phyloP scores from a whole-genome alignment of 2,329 filamentous ascomycete genomes.

The Neospermospora avenae region DNA sequence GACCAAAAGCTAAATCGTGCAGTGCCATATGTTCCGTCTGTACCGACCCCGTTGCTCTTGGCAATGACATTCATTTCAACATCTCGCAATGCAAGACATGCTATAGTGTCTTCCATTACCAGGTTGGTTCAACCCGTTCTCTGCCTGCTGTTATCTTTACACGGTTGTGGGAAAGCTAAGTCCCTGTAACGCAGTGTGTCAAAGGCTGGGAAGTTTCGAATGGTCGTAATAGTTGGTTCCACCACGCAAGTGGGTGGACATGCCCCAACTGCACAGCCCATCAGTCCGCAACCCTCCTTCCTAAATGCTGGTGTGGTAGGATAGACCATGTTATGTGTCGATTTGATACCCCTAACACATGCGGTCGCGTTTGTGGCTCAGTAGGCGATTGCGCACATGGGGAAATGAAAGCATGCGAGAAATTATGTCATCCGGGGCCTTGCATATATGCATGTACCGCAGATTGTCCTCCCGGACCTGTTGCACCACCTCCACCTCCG shows the following conservation, averaged over 20 bases:
- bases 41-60: constrained; percentile 1
- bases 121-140: neutral
- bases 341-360: constrained; percentile 10
- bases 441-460: constrained; percentile 14
- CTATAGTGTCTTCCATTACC: constrained; percentile 16
- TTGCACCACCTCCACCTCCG: neutral
- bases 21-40: constrained; percentile 16
- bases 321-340: neutral
- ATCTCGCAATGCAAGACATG: constrained; percentile 23
- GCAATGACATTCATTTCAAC: neutral
- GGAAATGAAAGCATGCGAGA: neutral
- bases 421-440: constrained; percentile 24
- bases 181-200: constrained; percentile 6
- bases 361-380: constrained; percentile 10
- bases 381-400: constrained; percentile 14
- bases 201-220: neutral
- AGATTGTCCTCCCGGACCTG: neutral
- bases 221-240: neutral
- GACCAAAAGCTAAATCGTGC: neutral
- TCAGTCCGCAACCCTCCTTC: neutral
- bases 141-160: neutral
- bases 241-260: constrained; percentile 4
- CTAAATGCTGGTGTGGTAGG: constrained; percentile 13
- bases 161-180: neutral
- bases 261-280: constrained; percentile 12